Base-by-base conservation (phyloP, 768 basidiomycete genomes). In the Glaciozyma martinii region DNA sequence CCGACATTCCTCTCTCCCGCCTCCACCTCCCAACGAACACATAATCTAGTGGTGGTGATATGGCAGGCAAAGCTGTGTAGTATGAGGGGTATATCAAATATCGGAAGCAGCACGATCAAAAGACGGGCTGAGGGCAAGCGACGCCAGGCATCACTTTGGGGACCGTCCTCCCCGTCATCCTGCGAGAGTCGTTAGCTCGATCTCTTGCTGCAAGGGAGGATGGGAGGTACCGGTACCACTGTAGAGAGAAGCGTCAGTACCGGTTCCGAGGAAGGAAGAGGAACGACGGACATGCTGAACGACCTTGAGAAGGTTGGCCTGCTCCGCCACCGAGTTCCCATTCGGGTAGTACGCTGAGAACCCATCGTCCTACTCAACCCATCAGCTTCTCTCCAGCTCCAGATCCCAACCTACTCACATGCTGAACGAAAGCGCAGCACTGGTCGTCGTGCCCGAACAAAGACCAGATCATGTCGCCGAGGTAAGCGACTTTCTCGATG, bases 341-440 rank as follows among this genome's bases (percentile, higher is more conserved):
- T 40, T 40, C 12, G 37, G 37, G 15, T 40, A 40, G 37, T 40
- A 40, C 5, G 37, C 37, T 13, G 37, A 40, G 15, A 40, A 40
- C 7, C 37, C 37, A 13, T 40, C 37, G 37, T 40, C 12, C 37
- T 40, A 13, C 37, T 2, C 7, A n/a, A n/a, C n/a, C n/a, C n/a
- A n/a, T n/a, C n/a, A n/a, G n/a, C n/a, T n/a, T n/a, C n/a, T n/a
- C n/a, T n/a, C n/a, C n/a, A 42, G 42, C 18, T 43, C 19, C 2
- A 44, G 42, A 23, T 9, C 15, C 15, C 15, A 10, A 46, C 2
- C 18, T 29, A 49, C 54, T 23, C 3, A 56, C 61, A 21, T 62
- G 61, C 30, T 19, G 5, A 23, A 63, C 49, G 8, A 57, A 63
- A 23, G 16, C 19, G 40, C 62, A 63, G 43, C 62, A 63, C 15